phyloP scores from a whole-genome alignment of 441 rosid genomes.

The Daphne laureola region DNA sequence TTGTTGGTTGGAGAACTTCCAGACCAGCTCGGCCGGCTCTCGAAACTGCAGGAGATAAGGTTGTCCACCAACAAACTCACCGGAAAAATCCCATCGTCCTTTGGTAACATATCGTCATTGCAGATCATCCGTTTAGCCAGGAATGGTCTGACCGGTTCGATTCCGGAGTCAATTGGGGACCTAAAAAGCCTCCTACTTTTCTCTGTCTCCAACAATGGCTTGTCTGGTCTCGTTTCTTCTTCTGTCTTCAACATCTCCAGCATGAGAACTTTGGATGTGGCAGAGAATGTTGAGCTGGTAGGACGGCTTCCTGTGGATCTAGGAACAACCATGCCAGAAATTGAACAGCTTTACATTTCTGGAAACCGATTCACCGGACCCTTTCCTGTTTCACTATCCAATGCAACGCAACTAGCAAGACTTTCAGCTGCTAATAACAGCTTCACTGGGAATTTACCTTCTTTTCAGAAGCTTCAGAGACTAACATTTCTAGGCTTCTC shows the following conservation, averaged over 20 bases:
- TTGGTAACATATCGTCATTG: conserved; percentile 15
- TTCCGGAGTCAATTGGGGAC: conserved; percentile 1
- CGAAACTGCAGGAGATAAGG: not conserved
- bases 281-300: no score
- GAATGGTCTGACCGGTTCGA: conserved; percentile 9
- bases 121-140: not conserved
- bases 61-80: not conserved
- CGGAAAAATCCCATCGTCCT: not conserved
- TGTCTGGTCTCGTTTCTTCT: conserved; percentile 11
- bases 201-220: not conserved
- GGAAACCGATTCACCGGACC: not conserved
- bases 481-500: not conserved
- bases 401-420: conserved; percentile 1
- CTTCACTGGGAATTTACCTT: not conserved
- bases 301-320: no score
- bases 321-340: no score
- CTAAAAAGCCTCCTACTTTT: not conserved
- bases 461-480: not conserved
- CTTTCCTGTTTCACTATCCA: conserved; percentile 7
- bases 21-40: not conserved
- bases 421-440: not conserved
- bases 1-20: conserved; percentile 7
- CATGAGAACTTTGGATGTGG: not conserved
- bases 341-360: not conserved
- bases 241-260: conserved; percentile 17